A percentile compares a stretch with the other conserved stretches of the same genome.
phyloP scores from a whole-genome alignment of 2,329 filamentous ascomycete genomes.

The Macrophomina phaseolina region DNA sequence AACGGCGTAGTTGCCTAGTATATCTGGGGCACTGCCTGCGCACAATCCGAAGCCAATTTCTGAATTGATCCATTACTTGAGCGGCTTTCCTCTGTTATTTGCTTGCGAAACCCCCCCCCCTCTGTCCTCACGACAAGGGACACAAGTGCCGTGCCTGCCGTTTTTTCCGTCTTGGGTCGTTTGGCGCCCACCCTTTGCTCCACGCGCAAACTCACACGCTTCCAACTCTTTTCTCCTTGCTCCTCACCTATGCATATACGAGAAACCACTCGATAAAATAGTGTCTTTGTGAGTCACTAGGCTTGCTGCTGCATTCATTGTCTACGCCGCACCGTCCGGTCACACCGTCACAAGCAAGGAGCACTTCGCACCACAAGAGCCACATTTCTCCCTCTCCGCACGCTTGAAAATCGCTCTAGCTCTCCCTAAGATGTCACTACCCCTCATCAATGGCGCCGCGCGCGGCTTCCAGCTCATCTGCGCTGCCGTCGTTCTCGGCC shows the following conservation, averaged over 20 bases:
- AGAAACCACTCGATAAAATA: not conserved
- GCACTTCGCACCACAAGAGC: not conserved
- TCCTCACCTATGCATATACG: not conserved
- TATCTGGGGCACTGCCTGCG: conserved; percentile 5
- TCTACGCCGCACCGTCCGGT: not conserved
- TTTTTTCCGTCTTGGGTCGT: not conserved
- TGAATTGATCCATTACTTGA: not conserved
- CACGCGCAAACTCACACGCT: not conserved
- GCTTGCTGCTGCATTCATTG: not conserved
- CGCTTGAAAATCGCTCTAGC: too few relatives aligned
- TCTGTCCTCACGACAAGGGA: not conserved
- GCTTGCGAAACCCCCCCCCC: not conserved
- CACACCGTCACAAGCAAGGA: not conserved
- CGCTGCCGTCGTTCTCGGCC: conserved; percentile 35
- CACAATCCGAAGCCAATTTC: not conserved
- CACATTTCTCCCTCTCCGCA: too few relatives aligned
- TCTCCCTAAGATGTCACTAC: not conserved
- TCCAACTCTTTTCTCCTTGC: not conserved
- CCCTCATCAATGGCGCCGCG: conserved; percentile 11
- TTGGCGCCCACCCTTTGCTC: not conserved
- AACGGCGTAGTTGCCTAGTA: conserved; percentile 3
- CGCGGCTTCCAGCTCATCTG: conserved; percentile 32
- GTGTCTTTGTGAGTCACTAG: not conserved
- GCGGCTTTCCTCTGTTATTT: not conserved
- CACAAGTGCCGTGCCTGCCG: not conserved